Evolutionary conservation across 257 asterid genomes (phyloP).

Genomic region (Capsicum rhomboideum): DNA sequence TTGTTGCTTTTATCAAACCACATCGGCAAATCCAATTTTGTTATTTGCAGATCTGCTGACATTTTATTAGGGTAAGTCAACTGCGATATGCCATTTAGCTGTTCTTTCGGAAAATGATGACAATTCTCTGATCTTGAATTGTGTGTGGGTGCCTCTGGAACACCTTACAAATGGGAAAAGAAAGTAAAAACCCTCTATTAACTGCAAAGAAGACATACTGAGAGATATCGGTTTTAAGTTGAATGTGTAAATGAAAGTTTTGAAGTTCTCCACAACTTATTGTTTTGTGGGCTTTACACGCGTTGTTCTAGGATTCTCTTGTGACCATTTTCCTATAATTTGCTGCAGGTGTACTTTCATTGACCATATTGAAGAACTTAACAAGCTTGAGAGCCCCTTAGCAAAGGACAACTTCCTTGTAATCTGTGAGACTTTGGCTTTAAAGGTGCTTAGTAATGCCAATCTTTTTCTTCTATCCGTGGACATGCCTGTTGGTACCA

Average conservation of each 20-base stretch:
- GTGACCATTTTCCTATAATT: constrained; percentile 4
- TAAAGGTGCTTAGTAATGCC: constrained; percentile 84
- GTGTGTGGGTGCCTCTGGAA: not conserved
- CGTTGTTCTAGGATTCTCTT: not conserved
- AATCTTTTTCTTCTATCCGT: constrained; percentile 70
- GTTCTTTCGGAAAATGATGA: not conserved
- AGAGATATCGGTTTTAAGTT: not conserved
- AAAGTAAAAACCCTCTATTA: not conserved
- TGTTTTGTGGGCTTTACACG: not conserved
- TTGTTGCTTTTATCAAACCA: not conserved
- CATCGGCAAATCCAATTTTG: not conserved
- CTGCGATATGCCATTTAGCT: not conserved
- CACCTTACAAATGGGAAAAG: not conserved
- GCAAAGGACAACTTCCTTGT: constrained; percentile 60
- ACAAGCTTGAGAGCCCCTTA: constrained; percentile 29
- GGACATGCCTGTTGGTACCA: constrained; percentile 87
- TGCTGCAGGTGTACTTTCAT: constrained; percentile 69
- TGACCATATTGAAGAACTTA: constrained; percentile 56
- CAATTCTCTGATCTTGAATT: not conserved
- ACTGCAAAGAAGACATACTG: not conserved
- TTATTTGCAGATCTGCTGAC: not conserved
- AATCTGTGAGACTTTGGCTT: constrained; percentile 68
- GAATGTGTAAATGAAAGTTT: not conserved
- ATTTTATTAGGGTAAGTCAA: not conserved
- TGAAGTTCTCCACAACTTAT: not conserved